These are phyloP conservation scores for Diaporthe sp. DNA, from an alignment of 2,329 filamentous ascomycete genomes.

Conservation along the genomic window DNA sequence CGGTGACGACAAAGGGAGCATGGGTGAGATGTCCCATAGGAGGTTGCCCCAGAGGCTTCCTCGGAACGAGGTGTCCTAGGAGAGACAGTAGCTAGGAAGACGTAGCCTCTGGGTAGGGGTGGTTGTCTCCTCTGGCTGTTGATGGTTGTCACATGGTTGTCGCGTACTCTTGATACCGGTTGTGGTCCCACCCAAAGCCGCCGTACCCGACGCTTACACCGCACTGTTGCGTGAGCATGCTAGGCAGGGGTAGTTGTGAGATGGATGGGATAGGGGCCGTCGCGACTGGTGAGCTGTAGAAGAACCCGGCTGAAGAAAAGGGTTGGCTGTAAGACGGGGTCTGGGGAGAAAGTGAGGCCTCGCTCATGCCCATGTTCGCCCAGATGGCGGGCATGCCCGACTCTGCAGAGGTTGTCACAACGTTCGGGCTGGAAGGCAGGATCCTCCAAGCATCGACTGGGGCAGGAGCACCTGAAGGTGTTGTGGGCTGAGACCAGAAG, in stretches of 20 bases:
- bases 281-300: conserved; percentile 83
- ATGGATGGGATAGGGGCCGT: conserved; percentile 69
- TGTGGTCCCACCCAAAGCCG: conserved; percentile 82
- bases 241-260: conserved; percentile 82
- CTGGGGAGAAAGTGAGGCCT: conserved; percentile 78
- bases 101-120: conserved; percentile 55
- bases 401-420: conserved; percentile 77
- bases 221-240: conserved; percentile 87
- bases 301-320: conserved; percentile 77
- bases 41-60: conserved; percentile 9
- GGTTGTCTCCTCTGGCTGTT: conserved; percentile 56
- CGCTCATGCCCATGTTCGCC: conserved; percentile 80
- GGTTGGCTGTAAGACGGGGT: conserved; percentile 84
- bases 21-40: conserved; percentile 7
- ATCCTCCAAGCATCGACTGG: conserved; percentile 91
- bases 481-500: conserved; percentile 82
- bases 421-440: conserved; percentile 86
- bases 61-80: conserved; percentile 36
- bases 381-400: conserved; percentile 74
- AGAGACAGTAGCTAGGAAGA: conserved; percentile 52
- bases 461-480: conserved; percentile 73
- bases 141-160: conserved; percentile 85
- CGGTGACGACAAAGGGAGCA: conserved; percentile 34
- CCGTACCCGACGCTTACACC: conserved; percentile 81
- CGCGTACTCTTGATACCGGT: conserved; percentile 81